Conservation (phyloP, 129 eudicot species). For the Sambucus nigra region DNA sequence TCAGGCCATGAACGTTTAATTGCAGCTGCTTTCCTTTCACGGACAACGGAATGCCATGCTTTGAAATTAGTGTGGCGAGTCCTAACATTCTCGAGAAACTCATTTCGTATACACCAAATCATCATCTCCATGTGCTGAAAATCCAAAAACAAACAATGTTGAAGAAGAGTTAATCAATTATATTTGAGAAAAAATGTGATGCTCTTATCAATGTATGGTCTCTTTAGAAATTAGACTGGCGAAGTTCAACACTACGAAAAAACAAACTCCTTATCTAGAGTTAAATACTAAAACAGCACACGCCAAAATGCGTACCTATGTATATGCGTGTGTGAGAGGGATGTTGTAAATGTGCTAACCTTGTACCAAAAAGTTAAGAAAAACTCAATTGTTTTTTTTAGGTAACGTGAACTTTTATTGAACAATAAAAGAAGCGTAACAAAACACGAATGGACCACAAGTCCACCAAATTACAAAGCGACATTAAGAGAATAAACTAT, state of each 20-base stretch:
- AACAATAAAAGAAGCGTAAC: no score
- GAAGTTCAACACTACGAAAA: background rate
- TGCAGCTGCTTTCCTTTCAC: slow-evolving; percentile 64
- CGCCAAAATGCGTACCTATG: background rate
- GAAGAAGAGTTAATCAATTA: background rate
- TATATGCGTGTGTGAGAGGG: no score
- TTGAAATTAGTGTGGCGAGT: slow-evolving; percentile 26
- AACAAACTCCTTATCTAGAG: background rate
- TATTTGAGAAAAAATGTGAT: no score
- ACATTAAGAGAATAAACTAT: no score
- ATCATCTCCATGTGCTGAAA: slow-evolving; percentile 86
- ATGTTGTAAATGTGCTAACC: no score
- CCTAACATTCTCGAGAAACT: slow-evolving; percentile 54
- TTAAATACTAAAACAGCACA: background rate
- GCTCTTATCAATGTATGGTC: background rate
- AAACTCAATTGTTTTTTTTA: no score
- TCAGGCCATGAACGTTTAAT: slow-evolving; percentile 86
- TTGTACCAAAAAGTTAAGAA: background rate
- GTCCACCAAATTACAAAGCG: no score
- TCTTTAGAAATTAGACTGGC: background rate
- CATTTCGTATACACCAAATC: slow-evolving; percentile 75
- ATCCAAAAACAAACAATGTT: background rate
- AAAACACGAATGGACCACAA: no score
- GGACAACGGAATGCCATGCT: slow-evolving; percentile 32
- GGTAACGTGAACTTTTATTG: no score